Conservation (phyloP, 2,329 filamentous ascomycete genomes). For the Neonectria sp. region DNA sequence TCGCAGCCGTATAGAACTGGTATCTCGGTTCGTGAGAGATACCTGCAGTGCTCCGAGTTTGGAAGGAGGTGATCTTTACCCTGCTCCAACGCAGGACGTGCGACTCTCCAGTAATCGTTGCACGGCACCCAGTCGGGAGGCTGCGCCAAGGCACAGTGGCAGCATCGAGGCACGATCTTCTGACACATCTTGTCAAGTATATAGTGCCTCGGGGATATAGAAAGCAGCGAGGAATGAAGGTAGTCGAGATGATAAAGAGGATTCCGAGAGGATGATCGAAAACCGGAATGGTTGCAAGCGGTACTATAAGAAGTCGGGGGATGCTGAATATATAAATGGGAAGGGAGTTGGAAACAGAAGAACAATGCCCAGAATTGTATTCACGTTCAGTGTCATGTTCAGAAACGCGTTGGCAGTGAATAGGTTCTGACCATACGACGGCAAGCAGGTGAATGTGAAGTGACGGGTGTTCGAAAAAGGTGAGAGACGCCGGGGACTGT, state of each 20-base stretch:
- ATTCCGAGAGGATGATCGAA: background rate
- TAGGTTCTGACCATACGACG: background rate
- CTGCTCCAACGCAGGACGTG: background rate
- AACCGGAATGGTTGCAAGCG: background rate
- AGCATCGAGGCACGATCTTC: background rate
- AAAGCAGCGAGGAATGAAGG: background rate
- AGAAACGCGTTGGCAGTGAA: background rate
- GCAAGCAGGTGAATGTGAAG: background rate
- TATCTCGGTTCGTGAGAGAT: background rate
- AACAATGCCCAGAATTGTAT: background rate
- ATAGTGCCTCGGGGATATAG: background rate
- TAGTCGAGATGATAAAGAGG: background rate
- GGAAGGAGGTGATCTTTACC: background rate
- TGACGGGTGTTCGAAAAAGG: background rate
- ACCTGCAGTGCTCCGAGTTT: background rate
- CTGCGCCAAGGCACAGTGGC: constrained; percentile 8
- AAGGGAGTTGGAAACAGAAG: background rate
- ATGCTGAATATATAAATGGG: background rate
- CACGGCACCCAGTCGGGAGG: background rate
- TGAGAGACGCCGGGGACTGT: background rate
- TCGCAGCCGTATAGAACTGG: constrained; percentile 31
- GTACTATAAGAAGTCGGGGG: background rate
- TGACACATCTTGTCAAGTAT: constrained; percentile 19
- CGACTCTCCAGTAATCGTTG: background rate
- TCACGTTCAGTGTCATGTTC: background rate